Base-by-base conservation (phyloP, 768 basidiomycete species). In the Cubamyces lactineus region DNA sequence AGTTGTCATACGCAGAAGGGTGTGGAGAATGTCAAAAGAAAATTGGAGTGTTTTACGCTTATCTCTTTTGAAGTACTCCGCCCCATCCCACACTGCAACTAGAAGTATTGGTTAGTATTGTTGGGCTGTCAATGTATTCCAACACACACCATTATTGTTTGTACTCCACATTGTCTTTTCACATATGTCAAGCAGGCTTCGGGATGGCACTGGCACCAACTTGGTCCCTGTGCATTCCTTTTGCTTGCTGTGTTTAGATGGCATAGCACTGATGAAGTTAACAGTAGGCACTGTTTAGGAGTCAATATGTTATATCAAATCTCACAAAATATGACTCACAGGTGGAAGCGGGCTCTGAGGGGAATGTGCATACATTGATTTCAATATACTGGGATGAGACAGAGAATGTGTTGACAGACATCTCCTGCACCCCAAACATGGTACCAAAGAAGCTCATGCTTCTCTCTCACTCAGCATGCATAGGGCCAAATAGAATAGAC, bases 381-480 rank as follows among this genome's bases (percentile, higher is more conserved):
- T 30, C 49, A 28, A 50, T 30, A 17, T 50, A 50, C 24, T 30
- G 15, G 12, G n/a, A 17, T 15, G 24, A 17, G 49, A 30, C 28
- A n/a, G 49, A 30, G 49, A 50, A 50, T n/a, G 49, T 50, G 15
- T n/a, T n/a, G 28, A 50, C 49, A 28, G 26, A 28, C 24, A 50
- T 28, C 26, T 34, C 19, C 28, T 50, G 28, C 28, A 11, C 26
- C 49, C 30, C 19, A 23, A 50, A 50, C 28, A 34, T 30, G 38
- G 49, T 30, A 30, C 49, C 49, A 34, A 50, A 50, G 28, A 50
- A 50, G 28, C 49, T 30, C 26, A 50, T 30, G 15, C 28, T 50
- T n/a, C 49, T 26, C 49, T 50, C 28, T 30, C 49, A 50, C 28
- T 50, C 49, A n/a, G 49, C 26, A 28, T 12, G 49, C 49, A 50